Conservation (phyloP, 805 yeast genomes). For the Candida silvicultrix region DNA sequence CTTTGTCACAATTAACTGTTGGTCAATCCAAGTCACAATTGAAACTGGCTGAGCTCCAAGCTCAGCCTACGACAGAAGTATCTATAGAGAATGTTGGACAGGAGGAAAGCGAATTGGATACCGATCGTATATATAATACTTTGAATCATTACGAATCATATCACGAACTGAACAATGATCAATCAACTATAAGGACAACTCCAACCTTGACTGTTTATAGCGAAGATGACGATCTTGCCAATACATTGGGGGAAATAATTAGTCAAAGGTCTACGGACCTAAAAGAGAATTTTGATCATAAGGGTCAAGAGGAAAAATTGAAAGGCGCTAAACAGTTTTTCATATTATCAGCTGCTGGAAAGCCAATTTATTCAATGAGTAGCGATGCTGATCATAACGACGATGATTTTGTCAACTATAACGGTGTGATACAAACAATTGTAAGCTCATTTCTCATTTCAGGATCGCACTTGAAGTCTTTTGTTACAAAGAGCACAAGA, state of each 20-base stretch:
- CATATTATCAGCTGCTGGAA: constrained; percentile 78
- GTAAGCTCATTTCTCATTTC: constrained; percentile 57
- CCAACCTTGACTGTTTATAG: constrained; percentile 25
- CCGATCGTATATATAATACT: constrained; percentile 1
- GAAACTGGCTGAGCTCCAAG: constrained; percentile 16
- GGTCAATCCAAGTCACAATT: constrained; percentile 10
- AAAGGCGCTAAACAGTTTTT: constrained; percentile 56
- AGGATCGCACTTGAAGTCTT: constrained; percentile 34
- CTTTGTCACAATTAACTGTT: constrained; percentile 15
- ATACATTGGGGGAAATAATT: constrained; percentile 19
- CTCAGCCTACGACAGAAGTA: constrained; percentile 28
- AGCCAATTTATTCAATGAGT: constrained; percentile 70
- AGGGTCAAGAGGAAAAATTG: constrained; percentile 6
- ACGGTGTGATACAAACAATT: constrained; percentile 78
- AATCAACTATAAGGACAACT: constrained; percentile 18
- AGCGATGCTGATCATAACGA: constrained; percentile 50
- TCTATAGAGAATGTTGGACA: constrained; percentile 16
- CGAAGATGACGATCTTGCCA: constrained; percentile 16
- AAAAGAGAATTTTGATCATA: constrained; percentile 7
- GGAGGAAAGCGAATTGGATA: constrained; percentile 9
- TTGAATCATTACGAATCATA: constrained; percentile 3
- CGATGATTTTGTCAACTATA: constrained; percentile 57
- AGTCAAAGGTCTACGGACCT: constrained; percentile 15
- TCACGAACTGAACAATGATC: not conserved
- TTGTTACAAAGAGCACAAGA: constrained; percentile 43